Base-by-base conservation (phyloP, 2,329 filamentous ascomycete species). In the Hypoxylon sp. region DNA sequence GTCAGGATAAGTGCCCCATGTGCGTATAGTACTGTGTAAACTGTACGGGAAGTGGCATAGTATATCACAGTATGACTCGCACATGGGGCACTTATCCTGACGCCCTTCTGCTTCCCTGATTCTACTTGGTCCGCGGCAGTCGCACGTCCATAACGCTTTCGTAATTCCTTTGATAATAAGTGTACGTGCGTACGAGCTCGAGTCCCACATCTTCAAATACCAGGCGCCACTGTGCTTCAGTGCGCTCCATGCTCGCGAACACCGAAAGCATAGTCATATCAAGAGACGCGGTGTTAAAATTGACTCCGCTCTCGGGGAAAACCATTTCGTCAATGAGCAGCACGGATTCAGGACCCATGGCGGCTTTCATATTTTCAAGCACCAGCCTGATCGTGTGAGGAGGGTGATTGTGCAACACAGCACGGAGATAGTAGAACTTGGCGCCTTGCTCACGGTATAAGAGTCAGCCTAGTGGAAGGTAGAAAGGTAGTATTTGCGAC, bases 321-420 rank as follows among this genome's bases (percentile, higher is more conserved):
- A 71, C 50, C 49, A 60, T 66, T 51, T 74, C 72, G 7, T 72
- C 72, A 4, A 74, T 22, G 0, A 74, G 42, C 2, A 74, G 14
- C 0, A 68, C 30, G 1, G 68, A 71, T 1, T 68, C 64, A 0
- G 45, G 16, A 2, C 8, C 51, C 70, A 74, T 70, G n/a, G 64
- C 71, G 0, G 7, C 40, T 4, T 50, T 58, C 0, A 48, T 62
- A 18, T 54, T 45, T 3, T 49, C 50, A 0, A 74, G 50, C 1
- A 74, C 5, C 28, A 30, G 9, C 2, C 49, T 11, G 2, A 58
- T 59, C 18, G 26, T 46, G 2, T 65, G 48, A 1, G 57, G 38
- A 0, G 71, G 67, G 36, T 67, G 66, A 16, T 73, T 61, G 22
- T 74, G 71, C 0, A 64, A 44, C 5, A 74, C 70, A 2, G 36